phyloP scores from a whole-genome alignment of 2,329 filamentous ascomycete genomes.

The Phyllachora maydis region DNA sequence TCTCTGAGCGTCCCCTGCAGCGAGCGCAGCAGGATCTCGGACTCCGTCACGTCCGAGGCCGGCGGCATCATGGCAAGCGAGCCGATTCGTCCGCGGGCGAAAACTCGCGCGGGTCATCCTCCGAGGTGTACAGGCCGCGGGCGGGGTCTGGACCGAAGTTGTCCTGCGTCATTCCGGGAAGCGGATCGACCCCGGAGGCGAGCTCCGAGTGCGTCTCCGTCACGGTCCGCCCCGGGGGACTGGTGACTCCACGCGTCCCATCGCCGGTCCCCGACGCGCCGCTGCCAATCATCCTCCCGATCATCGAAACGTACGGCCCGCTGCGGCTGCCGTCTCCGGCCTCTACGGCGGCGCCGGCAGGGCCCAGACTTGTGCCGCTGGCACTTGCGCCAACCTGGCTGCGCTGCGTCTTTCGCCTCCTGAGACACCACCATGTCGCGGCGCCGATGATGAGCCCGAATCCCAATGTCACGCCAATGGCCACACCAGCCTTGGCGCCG shows the following conservation, averaged over 20 bases:
- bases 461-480: slow-evolving; percentile 25
- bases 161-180: slow-evolving; percentile 13
- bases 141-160: slow-evolving; percentile 23
- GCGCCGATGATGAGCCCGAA: slow-evolving; percentile 18
- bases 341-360: too few species aligned
- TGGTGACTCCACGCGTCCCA: too few species aligned
- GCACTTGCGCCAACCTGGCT: slow-evolving; percentile 6
- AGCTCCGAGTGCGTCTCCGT: slow-evolving; percentile 14
- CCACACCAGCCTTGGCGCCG: slow-evolving; percentile 36
- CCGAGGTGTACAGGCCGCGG: slow-evolving; percentile 24
- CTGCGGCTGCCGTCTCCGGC: slow-evolving; percentile 1
- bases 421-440: slow-evolving; percentile 24
- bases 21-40: too few species aligned
- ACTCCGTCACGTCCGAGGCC: too few species aligned
- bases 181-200: slow-evolving; percentile 8
- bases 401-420: slow-evolving; percentile 12
- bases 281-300: slow-evolving; percentile 2
- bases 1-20: too few species aligned
- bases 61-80: too few species aligned
- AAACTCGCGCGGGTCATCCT: too few species aligned
- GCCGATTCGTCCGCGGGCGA: too few species aligned
- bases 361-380: slow-evolving; percentile 1
- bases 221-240: slow-evolving; percentile 4
- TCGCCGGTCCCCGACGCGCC: too few species aligned
- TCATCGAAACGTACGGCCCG: too few species aligned